These are phyloP conservation scores for Verticillium nubilum DNA, from an alignment of 2,329 filamentous ascomycete species.

Conservation along the genomic window DNA sequence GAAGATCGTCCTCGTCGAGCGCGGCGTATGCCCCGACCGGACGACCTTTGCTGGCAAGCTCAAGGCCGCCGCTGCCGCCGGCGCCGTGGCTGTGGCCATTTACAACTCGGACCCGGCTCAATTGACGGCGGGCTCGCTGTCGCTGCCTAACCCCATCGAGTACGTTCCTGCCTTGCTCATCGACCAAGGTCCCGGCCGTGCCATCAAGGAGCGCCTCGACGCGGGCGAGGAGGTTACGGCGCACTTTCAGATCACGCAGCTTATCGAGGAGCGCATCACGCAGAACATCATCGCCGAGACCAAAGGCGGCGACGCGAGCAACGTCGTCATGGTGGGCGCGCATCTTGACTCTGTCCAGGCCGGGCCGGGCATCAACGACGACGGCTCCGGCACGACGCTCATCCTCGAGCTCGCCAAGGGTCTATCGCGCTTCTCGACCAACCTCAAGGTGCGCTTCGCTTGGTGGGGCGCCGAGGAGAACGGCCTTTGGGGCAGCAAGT, in stretches of 20 bases:
- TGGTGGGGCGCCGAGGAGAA: slow-evolving; percentile 43
- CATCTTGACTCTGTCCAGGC: slow-evolving; percentile 38
- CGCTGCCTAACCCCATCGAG: slow-evolving; percentile 18
- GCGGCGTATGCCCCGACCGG: slow-evolving; percentile 21
- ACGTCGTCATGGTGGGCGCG: slow-evolving; percentile 35
- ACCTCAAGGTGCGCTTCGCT: slow-evolving; percentile 32
- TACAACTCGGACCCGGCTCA: slow-evolving; percentile 23
- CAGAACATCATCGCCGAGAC: slow-evolving; percentile 42
- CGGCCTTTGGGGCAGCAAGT: slow-evolving; percentile 27
- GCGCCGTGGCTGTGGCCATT: slow-evolving; percentile 22
- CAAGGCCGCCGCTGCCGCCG: slow-evolving; percentile 20
- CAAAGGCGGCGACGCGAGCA: slow-evolving; percentile 33
- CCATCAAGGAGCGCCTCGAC: slow-evolving; percentile 21
- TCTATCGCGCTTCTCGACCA: slow-evolving; percentile 27
- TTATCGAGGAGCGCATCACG: slow-evolving; percentile 31
- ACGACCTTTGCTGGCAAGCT: slow-evolving; percentile 25
- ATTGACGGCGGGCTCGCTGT: slow-evolving; percentile 22
- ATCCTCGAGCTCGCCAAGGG: slow-evolving; percentile 34
- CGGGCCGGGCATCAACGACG: slow-evolving; percentile 40
- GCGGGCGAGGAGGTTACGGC: slow-evolving; percentile 26
- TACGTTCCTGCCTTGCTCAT: slow-evolving; percentile 22
- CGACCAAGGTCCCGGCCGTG: slow-evolving; percentile 21
- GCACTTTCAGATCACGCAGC: slow-evolving; percentile 26
- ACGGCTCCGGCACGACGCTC: slow-evolving; percentile 35
- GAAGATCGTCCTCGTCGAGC: slow-evolving; percentile 26